Conservation (phyloP, 2,329 filamentous ascomycete genomes). For the Parastagonospora nodorum region DNA sequence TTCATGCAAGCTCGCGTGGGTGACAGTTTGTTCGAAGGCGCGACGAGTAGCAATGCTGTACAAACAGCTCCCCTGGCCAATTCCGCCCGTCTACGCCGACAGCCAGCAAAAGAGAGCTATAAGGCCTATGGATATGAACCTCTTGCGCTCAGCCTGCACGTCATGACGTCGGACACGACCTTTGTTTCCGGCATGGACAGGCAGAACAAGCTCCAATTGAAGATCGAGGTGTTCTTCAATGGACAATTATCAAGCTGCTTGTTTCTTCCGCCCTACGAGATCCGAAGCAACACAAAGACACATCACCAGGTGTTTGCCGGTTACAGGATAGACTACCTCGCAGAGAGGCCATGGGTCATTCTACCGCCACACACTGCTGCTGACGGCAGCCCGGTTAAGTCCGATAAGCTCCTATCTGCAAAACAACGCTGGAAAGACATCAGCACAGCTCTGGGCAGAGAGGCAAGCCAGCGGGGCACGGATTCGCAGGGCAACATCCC, state of each 20-base stretch:
- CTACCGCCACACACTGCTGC: conserved; percentile 29
- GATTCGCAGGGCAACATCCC: conserved; percentile 38
- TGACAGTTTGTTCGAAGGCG: neutral
- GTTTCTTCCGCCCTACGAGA: conserved; percentile 30
- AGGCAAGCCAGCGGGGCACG: conserved; percentile 42
- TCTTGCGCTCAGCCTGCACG: conserved; percentile 31
- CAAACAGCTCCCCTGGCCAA: neutral
- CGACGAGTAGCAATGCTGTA: neutral
- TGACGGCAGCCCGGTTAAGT: conserved; percentile 22
- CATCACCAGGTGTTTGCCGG: conserved; percentile 46
- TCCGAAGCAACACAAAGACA: conserved; percentile 18
- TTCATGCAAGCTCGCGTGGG: conserved; percentile 40
- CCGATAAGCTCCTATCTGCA: conserved; percentile 6
- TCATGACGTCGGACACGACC: conserved; percentile 37
- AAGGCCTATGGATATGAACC: conserved; percentile 15
- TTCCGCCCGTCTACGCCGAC: neutral
- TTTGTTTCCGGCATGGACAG: conserved; percentile 29
- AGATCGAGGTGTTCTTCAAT: conserved; percentile 56
- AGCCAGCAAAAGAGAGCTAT: neutral
- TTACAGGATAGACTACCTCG: conserved; percentile 43
- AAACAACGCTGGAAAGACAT: conserved; percentile 45
- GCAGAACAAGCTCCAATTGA: conserved; percentile 42
- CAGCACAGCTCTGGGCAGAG: conserved; percentile 32
- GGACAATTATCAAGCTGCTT: conserved; percentile 47
- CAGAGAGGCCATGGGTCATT: conserved; percentile 54